A percentile compares a stretch with the other conserved stretches of the same genome.
Evolutionary conservation across 257 asterid species (phyloP).

Genomic region (Handroanthus guayacan): DNA sequence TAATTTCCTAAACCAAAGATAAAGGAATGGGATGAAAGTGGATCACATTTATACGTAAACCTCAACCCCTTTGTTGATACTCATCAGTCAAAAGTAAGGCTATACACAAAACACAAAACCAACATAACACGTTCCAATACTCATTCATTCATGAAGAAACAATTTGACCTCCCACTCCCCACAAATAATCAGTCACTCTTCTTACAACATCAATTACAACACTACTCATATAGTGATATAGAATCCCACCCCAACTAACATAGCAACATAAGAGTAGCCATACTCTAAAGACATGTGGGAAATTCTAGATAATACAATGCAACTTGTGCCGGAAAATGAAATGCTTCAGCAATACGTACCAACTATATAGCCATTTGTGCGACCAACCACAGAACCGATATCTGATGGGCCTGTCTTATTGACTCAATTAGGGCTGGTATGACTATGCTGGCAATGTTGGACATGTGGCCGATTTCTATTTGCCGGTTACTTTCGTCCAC

Average conservation of each 20-base stretch:
- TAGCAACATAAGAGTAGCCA: constrained; percentile 46
- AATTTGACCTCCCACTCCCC: constrained; percentile 34
- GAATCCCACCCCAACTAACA: constrained; percentile 38
- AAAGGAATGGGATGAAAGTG: too few species aligned
- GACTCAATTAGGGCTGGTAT: constrained; percentile 54
- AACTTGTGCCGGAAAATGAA: constrained; percentile 57
- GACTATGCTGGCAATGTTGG: constrained; percentile 54
- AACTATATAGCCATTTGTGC: constrained; percentile 51
- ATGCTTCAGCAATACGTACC: constrained; percentile 64
- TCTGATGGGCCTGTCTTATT: constrained; percentile 39
- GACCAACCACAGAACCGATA: constrained; percentile 60
- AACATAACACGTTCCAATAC: neutral
- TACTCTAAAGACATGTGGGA: constrained; percentile 42
- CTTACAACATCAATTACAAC: constrained; percentile 37
- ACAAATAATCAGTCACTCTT: constrained; percentile 35
- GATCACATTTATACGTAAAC: too few species aligned
- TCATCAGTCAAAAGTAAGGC: neutral
- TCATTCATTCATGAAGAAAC: neutral
- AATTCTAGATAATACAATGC: constrained; percentile 47
- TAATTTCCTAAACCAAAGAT: too few species aligned
- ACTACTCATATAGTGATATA: constrained; percentile 39
- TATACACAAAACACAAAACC: neutral
- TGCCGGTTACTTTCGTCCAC: constrained; percentile 21
- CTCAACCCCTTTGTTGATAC: neutral
- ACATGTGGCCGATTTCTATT: constrained; percentile 53